phyloP scores from a whole-genome alignment of 1,284 basidiomycete genomes.

The Wallemia ichthyophaga region DNA sequence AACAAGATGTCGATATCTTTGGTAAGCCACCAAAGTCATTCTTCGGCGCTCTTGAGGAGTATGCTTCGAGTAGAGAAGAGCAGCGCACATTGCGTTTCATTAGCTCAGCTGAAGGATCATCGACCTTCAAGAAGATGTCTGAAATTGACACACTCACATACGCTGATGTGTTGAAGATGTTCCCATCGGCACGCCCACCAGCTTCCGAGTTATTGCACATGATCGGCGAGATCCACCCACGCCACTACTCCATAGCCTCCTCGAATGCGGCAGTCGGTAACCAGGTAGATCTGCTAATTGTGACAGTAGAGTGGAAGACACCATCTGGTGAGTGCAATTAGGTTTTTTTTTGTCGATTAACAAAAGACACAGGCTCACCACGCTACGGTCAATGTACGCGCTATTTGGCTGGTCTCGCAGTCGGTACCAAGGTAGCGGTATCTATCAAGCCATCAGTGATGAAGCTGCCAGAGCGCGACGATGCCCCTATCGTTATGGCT shows the following conservation, averaged over 20 bases:
- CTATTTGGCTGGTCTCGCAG: conserved; percentile 52
- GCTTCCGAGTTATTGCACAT: conserved; percentile 38
- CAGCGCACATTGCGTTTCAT: conserved; percentile 68
- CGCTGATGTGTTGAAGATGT: conserved; percentile 54
- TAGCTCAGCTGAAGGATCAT: conserved; percentile 60
- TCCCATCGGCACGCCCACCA: conserved; percentile 45
- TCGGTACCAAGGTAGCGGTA: conserved; percentile 81
- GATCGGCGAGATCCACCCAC: conserved; percentile 75
- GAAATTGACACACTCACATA: conserved; percentile 90
- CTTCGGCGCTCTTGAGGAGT: conserved; percentile 56
- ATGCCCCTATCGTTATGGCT: conserved; percentile 89
- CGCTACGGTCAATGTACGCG: conserved; percentile 89
- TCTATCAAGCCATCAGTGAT: conserved; percentile 97
- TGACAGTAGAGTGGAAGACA: conserved; percentile 80
- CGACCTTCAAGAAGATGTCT: conserved; percentile 78
- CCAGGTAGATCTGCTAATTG: conserved; percentile 72
- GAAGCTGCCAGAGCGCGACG: conserved; percentile 69
- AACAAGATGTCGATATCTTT: conserved; percentile 89
- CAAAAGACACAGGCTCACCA: conserved; percentile 25
- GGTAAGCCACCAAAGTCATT: conserved; percentile 87
- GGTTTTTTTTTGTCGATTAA: conserved; percentile 2
- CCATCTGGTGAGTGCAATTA: conserved; percentile 32
- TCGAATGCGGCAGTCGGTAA: conserved; percentile 81
- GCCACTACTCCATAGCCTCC: conserved; percentile 94
- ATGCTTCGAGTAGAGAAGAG: conserved; percentile 42